Conservation (phyloP, 805 yeast genomes). For the Nakazawaea populi region DNA sequence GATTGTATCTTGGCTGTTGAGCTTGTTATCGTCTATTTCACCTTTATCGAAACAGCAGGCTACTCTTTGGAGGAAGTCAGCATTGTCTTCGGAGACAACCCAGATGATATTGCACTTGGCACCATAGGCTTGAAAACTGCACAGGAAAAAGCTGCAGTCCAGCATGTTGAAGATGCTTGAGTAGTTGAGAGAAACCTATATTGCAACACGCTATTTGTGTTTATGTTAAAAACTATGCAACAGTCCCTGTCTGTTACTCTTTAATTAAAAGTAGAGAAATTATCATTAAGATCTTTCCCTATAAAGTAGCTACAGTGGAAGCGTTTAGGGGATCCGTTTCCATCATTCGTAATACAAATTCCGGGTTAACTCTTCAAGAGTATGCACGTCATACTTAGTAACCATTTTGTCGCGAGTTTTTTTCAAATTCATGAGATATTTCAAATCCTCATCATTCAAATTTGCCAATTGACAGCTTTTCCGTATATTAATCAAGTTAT, state of each 20-base stretch:
- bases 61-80: constrained; percentile 33
- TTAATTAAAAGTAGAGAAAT: too few relatives aligned
- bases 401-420: constrained; percentile 5
- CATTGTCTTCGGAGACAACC: constrained; percentile 27
- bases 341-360: constrained; percentile 22
- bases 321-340: too few relatives aligned
- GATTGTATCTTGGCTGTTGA: constrained; percentile 25
- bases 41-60: constrained; percentile 33
- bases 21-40: constrained; percentile 21
- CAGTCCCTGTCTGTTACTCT: too few relatives aligned
- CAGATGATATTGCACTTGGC: not conserved
- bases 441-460: constrained; percentile 24
- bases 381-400: constrained; percentile 17
- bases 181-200: too few relatives aligned
- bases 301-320: too few relatives aligned
- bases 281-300: too few relatives aligned
- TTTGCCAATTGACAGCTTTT: constrained; percentile 43
- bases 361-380: constrained; percentile 17
- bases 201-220: too few relatives aligned
- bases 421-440: not conserved
- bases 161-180: not conserved
- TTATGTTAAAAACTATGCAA: too few relatives aligned
- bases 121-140: not conserved
- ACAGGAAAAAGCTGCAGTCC: not conserved
- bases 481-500: constrained; percentile 37